Evolutionary conservation across 2,329 filamentous ascomycete species (phyloP).

Genomic region (Hypoxylon sp.): DNA sequence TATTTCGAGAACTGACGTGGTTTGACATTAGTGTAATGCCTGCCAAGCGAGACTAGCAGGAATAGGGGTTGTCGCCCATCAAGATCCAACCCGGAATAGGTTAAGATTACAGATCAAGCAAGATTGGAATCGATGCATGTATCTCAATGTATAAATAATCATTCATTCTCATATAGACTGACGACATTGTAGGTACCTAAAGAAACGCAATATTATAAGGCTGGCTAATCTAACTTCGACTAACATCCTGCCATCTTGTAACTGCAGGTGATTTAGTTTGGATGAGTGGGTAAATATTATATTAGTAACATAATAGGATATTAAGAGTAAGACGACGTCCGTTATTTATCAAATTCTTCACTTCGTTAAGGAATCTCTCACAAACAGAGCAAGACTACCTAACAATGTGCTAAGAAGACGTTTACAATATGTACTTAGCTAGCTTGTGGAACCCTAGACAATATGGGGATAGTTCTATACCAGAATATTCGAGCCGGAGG

Average conservation of each 20-base stretch:
- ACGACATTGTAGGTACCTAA: no score
- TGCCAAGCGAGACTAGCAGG: conserved; percentile 18
- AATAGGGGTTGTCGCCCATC: conserved; percentile 7
- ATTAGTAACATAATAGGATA: not conserved
- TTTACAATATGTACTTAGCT: conserved; percentile 1
- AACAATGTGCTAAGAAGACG: no score
- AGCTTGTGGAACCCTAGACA: not conserved
- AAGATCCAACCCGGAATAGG: conserved; percentile 4
- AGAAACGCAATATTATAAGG: no score
- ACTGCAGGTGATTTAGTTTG: not conserved
- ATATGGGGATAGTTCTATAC: not conserved
- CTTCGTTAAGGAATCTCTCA: no score
- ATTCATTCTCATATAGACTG: no score
- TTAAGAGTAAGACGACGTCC: not conserved
- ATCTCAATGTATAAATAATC: no score
- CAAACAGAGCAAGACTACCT: no score
- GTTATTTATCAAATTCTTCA: no score
- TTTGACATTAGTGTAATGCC: conserved; percentile 10
- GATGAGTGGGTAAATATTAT: not conserved
- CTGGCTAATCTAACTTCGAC: not conserved
- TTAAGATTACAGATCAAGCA: conserved; percentile 1
- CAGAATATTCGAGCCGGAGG: not conserved
- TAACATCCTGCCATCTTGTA: not conserved
- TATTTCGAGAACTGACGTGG: conserved; percentile 10
- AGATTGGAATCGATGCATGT: not conserved